Evolutionary conservation across 1,284 basidiomycete species (phyloP), one percentile per base, ranked within the genome.

Genomic region (Cryptococcus sp.): DNA sequence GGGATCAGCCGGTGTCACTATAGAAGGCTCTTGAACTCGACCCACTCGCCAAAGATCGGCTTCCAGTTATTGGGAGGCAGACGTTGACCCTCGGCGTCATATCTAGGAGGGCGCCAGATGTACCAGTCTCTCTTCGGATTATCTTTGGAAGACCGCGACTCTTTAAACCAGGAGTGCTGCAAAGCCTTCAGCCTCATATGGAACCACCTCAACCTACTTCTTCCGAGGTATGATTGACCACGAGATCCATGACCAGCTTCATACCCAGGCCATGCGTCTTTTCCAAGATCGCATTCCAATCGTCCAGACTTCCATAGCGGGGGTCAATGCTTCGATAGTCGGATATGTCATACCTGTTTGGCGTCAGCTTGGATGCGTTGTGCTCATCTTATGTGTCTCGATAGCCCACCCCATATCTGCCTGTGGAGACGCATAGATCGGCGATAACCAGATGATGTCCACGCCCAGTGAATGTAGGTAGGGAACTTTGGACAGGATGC

Each of bases 91-190:
- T 59, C 53, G 10, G 69, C 71, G 42, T 76, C 71, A 55, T 66
- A 65, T 54, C 71, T 79, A 35, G 74, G 65, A 38, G 64, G 55
- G 19, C 73, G 69, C 79, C 80, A 81, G 69, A 73, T 78, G 67
- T 80, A 81, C 77, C 78, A 82, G 64, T 82, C 77, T 13, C 79
- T 66, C 67, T 82, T 81, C 13, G 78, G 72, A 63, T 69, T 77
- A 35, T 67, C 58, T 57, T 71, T 71, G n/a, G 72, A 76, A 6
- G 63, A 67, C 20, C 73, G 66, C 17, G 76, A 75, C 54, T 80
- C 79, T 39, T 78, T 65, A 72, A 82, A 35, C 30, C 30, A 35
- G 30, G 30, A 4, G 10, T 35, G 30, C 30, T 35, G 30, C 30
- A 35, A 13, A 10, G 8, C 10, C 2, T 2, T 35, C 10, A 35